Conservation (phyloP, 108 stramenopile genomes). For the Cyclotella distinguenda region DNA sequence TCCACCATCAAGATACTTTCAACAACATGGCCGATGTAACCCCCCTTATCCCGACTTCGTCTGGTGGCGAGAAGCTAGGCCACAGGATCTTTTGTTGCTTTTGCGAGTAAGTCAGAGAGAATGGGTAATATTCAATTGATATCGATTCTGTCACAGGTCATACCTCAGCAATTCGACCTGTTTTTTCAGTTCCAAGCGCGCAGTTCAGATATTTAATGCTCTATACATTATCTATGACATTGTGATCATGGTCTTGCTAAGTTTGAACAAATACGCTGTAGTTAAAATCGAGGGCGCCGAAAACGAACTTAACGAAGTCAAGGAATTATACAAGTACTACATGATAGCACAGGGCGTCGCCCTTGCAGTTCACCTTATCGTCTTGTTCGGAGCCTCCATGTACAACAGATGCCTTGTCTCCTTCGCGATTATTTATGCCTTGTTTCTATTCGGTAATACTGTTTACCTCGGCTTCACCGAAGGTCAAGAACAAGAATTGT, state of each 20-base stretch:
- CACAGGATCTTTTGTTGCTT: slow-evolving; percentile 13
- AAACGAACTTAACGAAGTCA: neutral
- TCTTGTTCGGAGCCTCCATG: slow-evolving; percentile 3
- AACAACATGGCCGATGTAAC: slow-evolving; percentile 12
- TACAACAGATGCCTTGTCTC: slow-evolving; percentile 12
- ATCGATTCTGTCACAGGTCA: neutral
- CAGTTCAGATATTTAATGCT: slow-evolving; percentile 10
- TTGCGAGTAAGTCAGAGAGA: slow-evolving; percentile 11
- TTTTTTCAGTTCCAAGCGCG: slow-evolving; percentile 7
- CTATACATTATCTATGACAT: neutral
- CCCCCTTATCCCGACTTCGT: slow-evolving; percentile 6
- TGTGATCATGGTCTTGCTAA: slow-evolving; percentile 2
- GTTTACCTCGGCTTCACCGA: slow-evolving; percentile 7
- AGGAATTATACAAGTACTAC: slow-evolving; percentile 8
- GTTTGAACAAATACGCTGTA: slow-evolving; percentile 10
- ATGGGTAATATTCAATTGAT: neutral
- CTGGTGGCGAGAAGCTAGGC: neutral
- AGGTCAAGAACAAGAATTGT: slow-evolving; percentile 2
- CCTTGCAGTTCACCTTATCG: slow-evolving; percentile 1
- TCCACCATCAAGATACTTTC: neutral
- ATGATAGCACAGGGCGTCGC: slow-evolving; percentile 12
- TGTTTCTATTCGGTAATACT: slow-evolving; percentile 6
- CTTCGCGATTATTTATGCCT: neutral
- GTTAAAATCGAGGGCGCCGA: slow-evolving; percentile 4
- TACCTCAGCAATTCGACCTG: neutral